Base-by-base conservation (phyloP, 257 asterid species). In the Nicotiana obtusifolia region DNA sequence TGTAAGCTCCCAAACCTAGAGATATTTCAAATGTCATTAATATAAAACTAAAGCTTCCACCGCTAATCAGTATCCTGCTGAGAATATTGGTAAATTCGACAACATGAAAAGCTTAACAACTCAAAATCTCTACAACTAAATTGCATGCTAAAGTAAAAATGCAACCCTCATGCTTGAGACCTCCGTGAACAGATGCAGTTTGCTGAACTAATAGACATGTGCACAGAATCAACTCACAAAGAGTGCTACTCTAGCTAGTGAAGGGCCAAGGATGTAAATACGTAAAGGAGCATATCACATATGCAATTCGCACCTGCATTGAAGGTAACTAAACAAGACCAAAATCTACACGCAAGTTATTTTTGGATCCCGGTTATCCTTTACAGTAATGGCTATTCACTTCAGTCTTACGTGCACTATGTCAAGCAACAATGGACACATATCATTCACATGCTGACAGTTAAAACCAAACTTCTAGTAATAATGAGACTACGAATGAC, bases 1-100 rank as follows among this genome's bases (percentile, higher is more conserved):
- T 53, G 98, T 96, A 57, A 94, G 92, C 91, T 96, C 99, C 98
- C 98, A 94, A 37, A 96, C 98, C 99, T 96, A 87, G 78, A 30
- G 52, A 73, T 73, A 73, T 4, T 56, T 71, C 60, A 73, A 20
- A 49, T 4, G 62, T 24, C 62, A 24, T 49, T 22, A 73, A 49
- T 73, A 73, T 24, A 47, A 22, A 49, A 73, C 41, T 47, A 73
- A 73, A 73, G 61, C 31, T 73, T 30, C 62, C 79, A 75, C 10
- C 1, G 2, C 41, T 49, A 49, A 47, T 75, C 61, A 75, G 24
- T 24, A 24, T 47, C 16, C 41, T 49, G 16, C 79, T 24, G 79
- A 47, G 7, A 44, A 47, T 44, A 71, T 44, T 22, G 78, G 59
- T 20, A 20, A 44, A 44, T 44, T 47, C 37, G 24, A 24, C 60